Evolutionary conservation across 805 yeast genomes (phyloP).

Genomic region (Cyberlindnera bimundalis): DNA sequence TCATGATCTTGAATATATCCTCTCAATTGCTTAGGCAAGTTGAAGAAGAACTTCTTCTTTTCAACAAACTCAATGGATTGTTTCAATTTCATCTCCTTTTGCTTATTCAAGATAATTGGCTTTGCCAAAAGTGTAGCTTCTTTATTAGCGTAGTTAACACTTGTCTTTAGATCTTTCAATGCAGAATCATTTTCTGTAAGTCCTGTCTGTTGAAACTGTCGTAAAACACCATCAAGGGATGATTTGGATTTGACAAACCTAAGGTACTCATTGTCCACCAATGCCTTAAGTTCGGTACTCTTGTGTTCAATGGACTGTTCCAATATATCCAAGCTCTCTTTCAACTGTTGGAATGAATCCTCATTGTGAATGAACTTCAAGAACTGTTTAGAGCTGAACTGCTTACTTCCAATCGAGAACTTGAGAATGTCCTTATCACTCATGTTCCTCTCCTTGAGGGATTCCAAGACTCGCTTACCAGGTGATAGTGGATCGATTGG

Average conservation of each 20-base stretch:
- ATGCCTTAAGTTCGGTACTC: conserved; percentile 44
- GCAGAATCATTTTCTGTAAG: conserved; percentile 23
- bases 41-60: conserved; percentile 49
- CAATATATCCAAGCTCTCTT: conserved; percentile 43
- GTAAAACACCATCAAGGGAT: conserved; percentile 56
- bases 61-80: conserved; percentile 50
- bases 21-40: conserved; percentile 50
- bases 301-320: conserved; percentile 47
- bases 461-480: conserved; percentile 41
- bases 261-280: conserved; percentile 59
- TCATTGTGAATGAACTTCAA: conserved; percentile 52
- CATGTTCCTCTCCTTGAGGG: conserved; percentile 40
- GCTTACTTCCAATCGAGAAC: conserved; percentile 52
- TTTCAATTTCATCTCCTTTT: conserved; percentile 45
- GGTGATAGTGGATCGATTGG: conserved; percentile 58
- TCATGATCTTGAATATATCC: conserved; percentile 45
- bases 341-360: conserved; percentile 50
- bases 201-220: conserved; percentile 45
- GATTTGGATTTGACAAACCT: conserved; percentile 64
- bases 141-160: conserved; percentile 46
- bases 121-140: conserved; percentile 51
- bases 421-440: conserved; percentile 36
- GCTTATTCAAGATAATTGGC: conserved; percentile 53
- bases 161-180: conserved; percentile 36
- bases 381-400: conserved; percentile 55